phyloP scores from a whole-genome alignment of 495 filamentous ascomycete genomes.

The Cercophora newfieldiana region DNA sequence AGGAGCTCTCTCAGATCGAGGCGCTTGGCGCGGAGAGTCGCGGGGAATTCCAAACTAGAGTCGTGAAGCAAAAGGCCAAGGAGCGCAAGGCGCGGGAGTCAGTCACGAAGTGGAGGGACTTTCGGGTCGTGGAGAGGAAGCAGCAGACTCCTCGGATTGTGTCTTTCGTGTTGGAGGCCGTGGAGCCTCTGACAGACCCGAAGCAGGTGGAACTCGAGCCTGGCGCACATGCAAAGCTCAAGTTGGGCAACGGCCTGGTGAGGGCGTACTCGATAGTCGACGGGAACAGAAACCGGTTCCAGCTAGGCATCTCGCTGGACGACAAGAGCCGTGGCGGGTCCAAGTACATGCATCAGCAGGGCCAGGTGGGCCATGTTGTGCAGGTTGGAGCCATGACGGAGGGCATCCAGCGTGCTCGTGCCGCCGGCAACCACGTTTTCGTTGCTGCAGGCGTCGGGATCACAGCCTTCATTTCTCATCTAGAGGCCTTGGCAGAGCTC shows the following conservation, averaged over 20 bases:
- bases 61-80: slow-evolving; percentile 36
- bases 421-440: slow-evolving; percentile 52
- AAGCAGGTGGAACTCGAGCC: slow-evolving; percentile 25
- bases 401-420: slow-evolving; percentile 33
- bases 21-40: slow-evolving; percentile 51
- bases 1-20: slow-evolving; percentile 43
- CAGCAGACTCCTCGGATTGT: slow-evolving; percentile 41
- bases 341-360: slow-evolving; percentile 43
- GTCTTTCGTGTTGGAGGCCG: slow-evolving; percentile 42
- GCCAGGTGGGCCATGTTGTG: slow-evolving; percentile 50
- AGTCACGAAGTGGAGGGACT: slow-evolving; percentile 44
- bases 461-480: slow-evolving; percentile 49
- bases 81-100: slow-evolving; percentile 33
- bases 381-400: slow-evolving; percentile 43
- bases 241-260: slow-evolving; percentile 45
- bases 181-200: slow-evolving; percentile 22
- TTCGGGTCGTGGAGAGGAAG: slow-evolving; percentile 44
- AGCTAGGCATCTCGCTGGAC: slow-evolving; percentile 49
- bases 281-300: slow-evolving; percentile 41
- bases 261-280: slow-evolving; percentile 52
- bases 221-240: slow-evolving; percentile 47
- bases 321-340: slow-evolving; percentile 48
- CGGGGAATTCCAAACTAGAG: slow-evolving; percentile 40
- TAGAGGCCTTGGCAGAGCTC: slow-evolving; percentile 38
- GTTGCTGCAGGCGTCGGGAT: slow-evolving; percentile 55